Conservation (phyloP, 345 rosid genomes). For the Eucalyptus tenuipes region DNA sequence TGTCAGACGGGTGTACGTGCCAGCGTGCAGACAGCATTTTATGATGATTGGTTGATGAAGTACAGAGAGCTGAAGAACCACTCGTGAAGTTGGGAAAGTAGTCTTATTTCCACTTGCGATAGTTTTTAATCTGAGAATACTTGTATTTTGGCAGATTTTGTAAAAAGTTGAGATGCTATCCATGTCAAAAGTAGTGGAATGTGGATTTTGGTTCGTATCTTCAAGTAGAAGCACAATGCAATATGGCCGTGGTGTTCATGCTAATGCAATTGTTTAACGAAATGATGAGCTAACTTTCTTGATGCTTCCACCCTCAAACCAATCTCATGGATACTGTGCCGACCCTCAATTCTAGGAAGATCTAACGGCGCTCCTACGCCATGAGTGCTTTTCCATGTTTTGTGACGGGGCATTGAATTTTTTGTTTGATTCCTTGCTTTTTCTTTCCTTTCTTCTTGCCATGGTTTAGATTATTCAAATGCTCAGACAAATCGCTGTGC, state of each 20-base stretch:
- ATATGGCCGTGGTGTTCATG: neutral
- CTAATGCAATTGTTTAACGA: neutral
- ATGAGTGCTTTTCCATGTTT: neutral
- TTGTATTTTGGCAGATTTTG: neutral
- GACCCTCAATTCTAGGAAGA: neutral
- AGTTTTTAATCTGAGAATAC: neutral
- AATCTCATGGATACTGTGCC: neutral
- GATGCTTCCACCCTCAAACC: neutral
- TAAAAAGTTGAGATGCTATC: neutral
- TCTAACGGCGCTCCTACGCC: neutral
- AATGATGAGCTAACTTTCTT: neutral
- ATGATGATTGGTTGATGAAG: fast-evolving
- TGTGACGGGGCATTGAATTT: neutral
- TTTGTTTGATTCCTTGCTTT: neutral
- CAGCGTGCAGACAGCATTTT: neutral
- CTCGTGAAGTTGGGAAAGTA: neutral
- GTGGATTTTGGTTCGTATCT: neutral
- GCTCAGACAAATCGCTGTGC: neutral
- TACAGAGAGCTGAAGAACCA: neutral
- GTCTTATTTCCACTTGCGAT: neutral
- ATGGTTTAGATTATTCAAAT: neutral
- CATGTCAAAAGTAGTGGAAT: neutral
- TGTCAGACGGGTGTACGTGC: neutral
- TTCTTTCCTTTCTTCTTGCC: neutral
- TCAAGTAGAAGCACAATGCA: neutral